Base-by-base conservation (phyloP, 1,284 basidiomycete genomes). In the Gomphus bonarii region DNA sequence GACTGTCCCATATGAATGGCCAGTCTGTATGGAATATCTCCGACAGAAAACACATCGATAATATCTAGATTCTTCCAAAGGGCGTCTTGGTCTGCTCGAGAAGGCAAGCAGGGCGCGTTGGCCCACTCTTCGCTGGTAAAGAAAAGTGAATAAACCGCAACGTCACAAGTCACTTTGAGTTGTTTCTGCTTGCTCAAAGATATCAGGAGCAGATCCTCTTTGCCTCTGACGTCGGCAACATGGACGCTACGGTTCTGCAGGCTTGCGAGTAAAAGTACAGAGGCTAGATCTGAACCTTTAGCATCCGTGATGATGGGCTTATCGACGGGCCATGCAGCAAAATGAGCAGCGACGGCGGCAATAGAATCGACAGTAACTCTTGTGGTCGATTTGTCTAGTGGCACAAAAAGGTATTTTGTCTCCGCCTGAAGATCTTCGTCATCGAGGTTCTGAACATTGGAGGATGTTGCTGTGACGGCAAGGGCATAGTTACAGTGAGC, bases 291-390 rank as follows among this genome's bases (percentile, higher is more conserved):
- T 1, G 92, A 89, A 20, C 90, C 88, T 64, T 88, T 87, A 7
- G 97, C 95, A 68, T 98, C 90, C 1, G 95, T 97, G 55, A 98
- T 78, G 66, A 99, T 92, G 22, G 88, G 88, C 71, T 94, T 95
- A 65, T 97, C 91, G 18, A 74, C 66, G 1, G 95, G 90, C 95
- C 97, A 99, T 5, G 85, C 78, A 16, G 89, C 81, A 67, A 98
- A 97, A 71, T 97, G 91, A 28, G 85, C 78, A 1, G 94, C 91
- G 40, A 95, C 82, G 0, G 69, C 66, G 0, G 70, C 64, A 33
- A 71, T 75, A 48, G 77, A 79, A 28, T 53, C 42, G 16, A 53
- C 43, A 5, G 50, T 28, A 22, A 12, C 48, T 33, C 40, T 33
- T n/a, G 50, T 36, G 12, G 57, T 33, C 58, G 72, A 67, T 58